These are phyloP conservation scores for Zelonia costaricensis DNA, from an alignment of 208 protist genomes.

Conservation along the genomic window DNA sequence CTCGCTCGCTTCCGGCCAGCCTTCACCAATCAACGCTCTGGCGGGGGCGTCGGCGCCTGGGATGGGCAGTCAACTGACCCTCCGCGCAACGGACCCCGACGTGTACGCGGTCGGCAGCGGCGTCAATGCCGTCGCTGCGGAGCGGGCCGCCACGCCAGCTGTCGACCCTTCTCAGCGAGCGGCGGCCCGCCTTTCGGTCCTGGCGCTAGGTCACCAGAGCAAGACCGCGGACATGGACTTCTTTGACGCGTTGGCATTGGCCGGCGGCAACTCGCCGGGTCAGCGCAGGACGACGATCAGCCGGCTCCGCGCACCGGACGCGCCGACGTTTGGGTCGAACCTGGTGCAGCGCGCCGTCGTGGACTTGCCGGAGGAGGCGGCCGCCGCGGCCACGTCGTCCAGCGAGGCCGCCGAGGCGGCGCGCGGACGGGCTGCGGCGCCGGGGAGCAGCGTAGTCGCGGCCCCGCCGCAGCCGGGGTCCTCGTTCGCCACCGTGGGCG, in stretches of 20 bases:
- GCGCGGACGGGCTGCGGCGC: too few relatives aligned
- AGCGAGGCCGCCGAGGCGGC: too few relatives aligned
- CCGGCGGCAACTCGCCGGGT: neutral
- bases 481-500: too few relatives aligned
- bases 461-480: too few relatives aligned
- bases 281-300: conserved; percentile 27
- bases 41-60: too few relatives aligned
- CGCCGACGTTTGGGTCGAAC: conserved; percentile 42
- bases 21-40: too few relatives aligned
- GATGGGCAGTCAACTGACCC: conserved; percentile 15
- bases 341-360: conserved; percentile 40
- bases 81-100: conserved; percentile 11
- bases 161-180: neutral
- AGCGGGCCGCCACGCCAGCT: neutral
- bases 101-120: too few relatives aligned
- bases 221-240: neutral
- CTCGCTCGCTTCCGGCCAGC: too few relatives aligned
- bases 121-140: neutral
- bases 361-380: neutral
- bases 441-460: too few relatives aligned
- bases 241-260: conserved; percentile 1
- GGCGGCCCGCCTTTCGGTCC: conserved; percentile 13
- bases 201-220: conserved; percentile 9
- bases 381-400: neutral
- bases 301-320: conserved; percentile 58